Base-by-base conservation (phyloP, 192 early-diverging fungal species). In the Funneliformis geosporum region DNA sequence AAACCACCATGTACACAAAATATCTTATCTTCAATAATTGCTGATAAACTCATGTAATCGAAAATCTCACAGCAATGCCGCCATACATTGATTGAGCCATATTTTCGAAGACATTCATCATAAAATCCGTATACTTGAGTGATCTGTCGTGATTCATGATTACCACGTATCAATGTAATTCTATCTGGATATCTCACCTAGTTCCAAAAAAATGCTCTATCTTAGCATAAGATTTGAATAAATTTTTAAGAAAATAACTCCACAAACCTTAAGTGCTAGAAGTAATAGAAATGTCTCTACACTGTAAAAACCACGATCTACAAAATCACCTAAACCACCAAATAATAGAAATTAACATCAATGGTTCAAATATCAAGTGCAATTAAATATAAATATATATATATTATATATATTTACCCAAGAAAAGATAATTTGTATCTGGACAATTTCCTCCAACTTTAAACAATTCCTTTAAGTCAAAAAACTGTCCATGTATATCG, bases 71-170 rank as follows among this genome's bases (percentile, higher is more conserved):
- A 98, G 85, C 97, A 99, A 81, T 96, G 96, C 82, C 95, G 90
- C 96, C 96, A 99, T 38, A 98, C 96, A 81, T 96, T 97, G 23
- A 94, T 93, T 14, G 96, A 96, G 28, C 96, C 98, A 87, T 95
- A 98, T 85, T 98, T 98, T 78, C 95, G 91, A 85, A 97, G 85
- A 83, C 96, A 98, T 81, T 98, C 96, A 83, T 99, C 97, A 83
- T 99, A 98, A 82, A 99, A 97, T 65, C 96, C 96, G 83, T 99
- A 99, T 27, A 99, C 96, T 85, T 98, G 97, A n/a, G 97, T 99
- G 84, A 99, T 90, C 82, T 99, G 97, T 73, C 95, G 89, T 84
- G 96, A 97, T 84, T 99, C 97, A 84, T 99, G 96, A 85, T 99
- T 97, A 78, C 97, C 97, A 42, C 97, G 93, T 47, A 99, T 84